Conservation (phyloP, 73 alveolate species). For the Breviolum minutum region DNA sequence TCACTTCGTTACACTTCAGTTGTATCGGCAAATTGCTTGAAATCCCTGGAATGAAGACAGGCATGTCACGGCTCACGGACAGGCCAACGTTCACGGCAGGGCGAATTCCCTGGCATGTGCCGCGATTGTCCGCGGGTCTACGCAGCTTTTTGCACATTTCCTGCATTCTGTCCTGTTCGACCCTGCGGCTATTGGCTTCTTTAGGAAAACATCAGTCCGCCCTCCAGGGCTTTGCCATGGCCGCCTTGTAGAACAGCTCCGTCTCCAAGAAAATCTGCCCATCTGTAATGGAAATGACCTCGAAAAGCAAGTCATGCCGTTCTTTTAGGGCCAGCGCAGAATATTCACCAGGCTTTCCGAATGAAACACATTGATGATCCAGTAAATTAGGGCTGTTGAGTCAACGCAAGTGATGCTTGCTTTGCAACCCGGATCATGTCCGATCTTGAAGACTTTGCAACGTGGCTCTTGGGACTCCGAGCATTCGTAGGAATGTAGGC, state of each 20-base stretch:
- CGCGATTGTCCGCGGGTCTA: neutral
- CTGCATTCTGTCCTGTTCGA: neutral
- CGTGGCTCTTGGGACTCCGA: neutral
- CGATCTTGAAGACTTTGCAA: no score
- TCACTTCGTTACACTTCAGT: no score
- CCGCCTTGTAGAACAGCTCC: constrained; percentile 98
- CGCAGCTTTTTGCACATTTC: neutral
- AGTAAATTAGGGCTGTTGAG: neutral
- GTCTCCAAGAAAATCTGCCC: constrained; percentile 99
- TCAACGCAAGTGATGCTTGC: no score
- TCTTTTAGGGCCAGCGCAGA: no score
- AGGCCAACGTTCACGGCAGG: constrained; percentile 99
- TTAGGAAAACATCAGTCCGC: neutral
- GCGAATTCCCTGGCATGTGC: constrained; percentile 97
- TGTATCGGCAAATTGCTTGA: no score
- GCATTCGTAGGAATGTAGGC: constrained; percentile 99
- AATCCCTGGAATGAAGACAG: neutral
- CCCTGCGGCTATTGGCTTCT: neutral
- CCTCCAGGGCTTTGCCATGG: neutral
- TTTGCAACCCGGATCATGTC: no score
- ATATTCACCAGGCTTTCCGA: neutral
- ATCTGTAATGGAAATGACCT: constrained; percentile 99
- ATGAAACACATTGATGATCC: no score
- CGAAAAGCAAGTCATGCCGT: neutral
- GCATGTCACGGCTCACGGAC: constrained; percentile 97